Percentiles rank a stretch among this genome's conserved stretches.
phyloP scores from a whole-genome alignment of 768 basidiomycete genomes.

The Lactarius sanguifluus region DNA sequence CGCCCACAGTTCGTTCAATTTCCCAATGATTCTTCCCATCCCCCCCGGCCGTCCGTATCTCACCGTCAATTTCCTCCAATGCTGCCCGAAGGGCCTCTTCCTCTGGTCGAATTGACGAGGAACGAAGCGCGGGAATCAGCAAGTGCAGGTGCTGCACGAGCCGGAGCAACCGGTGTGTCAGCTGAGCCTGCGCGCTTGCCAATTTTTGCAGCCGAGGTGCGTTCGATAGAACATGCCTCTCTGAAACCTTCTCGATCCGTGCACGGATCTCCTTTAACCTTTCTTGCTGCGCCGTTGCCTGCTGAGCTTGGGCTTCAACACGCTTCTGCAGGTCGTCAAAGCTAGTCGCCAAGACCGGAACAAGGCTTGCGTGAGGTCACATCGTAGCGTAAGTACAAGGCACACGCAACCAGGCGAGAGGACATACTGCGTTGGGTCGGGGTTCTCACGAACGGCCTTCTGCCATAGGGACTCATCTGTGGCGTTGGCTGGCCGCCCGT shows the following conservation, averaged over 20 bases:
- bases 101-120: conserved; percentile 72
- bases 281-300: conserved; percentile 65
- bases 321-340: conserved; percentile 80
- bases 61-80: conserved; percentile 74
- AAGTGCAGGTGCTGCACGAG: conserved; percentile 77
- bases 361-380: conserved; percentile 48
- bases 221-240: conserved; percentile 65
- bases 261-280: conserved; percentile 70
- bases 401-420: conserved; percentile 12
- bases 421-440: conserved; percentile 72
- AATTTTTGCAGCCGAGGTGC: conserved; percentile 65
- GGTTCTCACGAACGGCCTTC: conserved; percentile 77
- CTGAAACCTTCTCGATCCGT: conserved; percentile 58
- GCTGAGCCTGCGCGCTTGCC: conserved; percentile 60
- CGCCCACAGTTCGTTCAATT: conserved; percentile 85
- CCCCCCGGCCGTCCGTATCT: conserved; percentile 55
- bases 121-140: conserved; percentile 73
- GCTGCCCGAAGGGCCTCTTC: conserved; percentile 72
- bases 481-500: conserved; percentile 70
- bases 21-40: conserved; percentile 62
- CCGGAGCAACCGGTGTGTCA: conserved; percentile 65
- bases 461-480: conserved; percentile 74
- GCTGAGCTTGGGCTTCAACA: conserved; percentile 69
- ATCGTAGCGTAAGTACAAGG: conserved; percentile 11
- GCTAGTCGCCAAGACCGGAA: conserved; percentile 76